Conservation (phyloP, 2,329 filamentous ascomycete genomes). For the Onygena corvina region DNA sequence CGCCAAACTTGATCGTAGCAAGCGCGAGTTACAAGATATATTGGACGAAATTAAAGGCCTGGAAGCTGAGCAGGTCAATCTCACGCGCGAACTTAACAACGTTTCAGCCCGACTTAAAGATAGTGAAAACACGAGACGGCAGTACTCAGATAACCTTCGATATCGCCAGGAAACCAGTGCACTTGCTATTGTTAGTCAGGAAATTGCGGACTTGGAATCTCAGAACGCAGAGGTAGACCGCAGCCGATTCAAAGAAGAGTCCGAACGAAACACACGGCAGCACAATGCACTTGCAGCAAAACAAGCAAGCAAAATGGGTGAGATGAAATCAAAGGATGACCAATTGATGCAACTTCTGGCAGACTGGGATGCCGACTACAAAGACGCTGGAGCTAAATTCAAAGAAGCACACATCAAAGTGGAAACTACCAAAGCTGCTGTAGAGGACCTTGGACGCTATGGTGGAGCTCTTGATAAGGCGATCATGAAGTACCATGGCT, state of each 20-base stretch:
- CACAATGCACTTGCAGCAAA: constrained; percentile 60
- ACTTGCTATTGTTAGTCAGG: constrained; percentile 52
- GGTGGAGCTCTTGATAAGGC: constrained; percentile 78
- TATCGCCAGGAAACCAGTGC: constrained; percentile 65
- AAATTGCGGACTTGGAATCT: constrained; percentile 62
- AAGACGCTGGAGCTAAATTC: constrained; percentile 66
- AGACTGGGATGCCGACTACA: constrained; percentile 79
- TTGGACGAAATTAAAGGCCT: constrained; percentile 53
- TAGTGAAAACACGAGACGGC: constrained; percentile 70
- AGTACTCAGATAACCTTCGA: constrained; percentile 76
- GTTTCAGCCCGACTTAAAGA: constrained; percentile 66
- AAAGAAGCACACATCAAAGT: constrained; percentile 81
- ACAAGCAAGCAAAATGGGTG: constrained; percentile 60
- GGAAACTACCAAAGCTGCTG: constrained; percentile 80
- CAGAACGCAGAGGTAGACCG: constrained; percentile 77
- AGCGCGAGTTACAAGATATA: constrained; percentile 55
- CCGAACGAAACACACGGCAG: constrained; percentile 52
- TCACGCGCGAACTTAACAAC: constrained; percentile 62
- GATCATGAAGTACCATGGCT: constrained; percentile 88
- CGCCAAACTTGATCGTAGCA: constrained; percentile 55
- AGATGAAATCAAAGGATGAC: constrained; percentile 73
- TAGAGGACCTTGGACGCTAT: constrained; percentile 79
- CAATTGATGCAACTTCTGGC: constrained; percentile 59
- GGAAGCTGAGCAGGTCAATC: constrained; percentile 54
- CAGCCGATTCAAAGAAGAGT: constrained; percentile 59